A percentile compares a stretch with the other conserved stretches of the same genome.
Conservation (phyloP, 1,139 yeast species). For the Lodderomyces parapsilosis region DNA sequence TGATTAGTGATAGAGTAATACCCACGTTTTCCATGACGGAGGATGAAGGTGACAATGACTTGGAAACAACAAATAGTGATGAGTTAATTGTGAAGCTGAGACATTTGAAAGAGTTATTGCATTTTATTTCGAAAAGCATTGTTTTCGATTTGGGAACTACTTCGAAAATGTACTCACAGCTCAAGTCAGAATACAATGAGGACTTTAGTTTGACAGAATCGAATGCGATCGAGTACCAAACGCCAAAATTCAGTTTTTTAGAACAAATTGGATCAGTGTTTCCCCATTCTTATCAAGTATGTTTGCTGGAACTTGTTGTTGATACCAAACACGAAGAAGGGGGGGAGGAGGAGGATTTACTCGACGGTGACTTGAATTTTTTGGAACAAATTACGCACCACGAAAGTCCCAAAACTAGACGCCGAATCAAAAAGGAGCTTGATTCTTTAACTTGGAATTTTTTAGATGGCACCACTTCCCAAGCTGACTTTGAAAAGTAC, state of each 20-base stretch:
- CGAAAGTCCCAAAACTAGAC: constrained; percentile 29
- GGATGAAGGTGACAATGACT: constrained; percentile 31
- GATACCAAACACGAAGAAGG: constrained; percentile 22
- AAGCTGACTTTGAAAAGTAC: constrained; percentile 25
- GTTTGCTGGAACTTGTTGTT: constrained; percentile 31
- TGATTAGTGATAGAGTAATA: constrained; percentile 19
- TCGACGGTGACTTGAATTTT: constrained; percentile 36
- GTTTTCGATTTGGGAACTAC: constrained; percentile 39
- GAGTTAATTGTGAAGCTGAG: constrained; percentile 31
- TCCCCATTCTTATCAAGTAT: constrained; percentile 35
- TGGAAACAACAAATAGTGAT: constrained; percentile 27
- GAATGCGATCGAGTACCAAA: constrained; percentile 5
- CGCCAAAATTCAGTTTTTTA: constrained; percentile 8
- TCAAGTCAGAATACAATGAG: not conserved
- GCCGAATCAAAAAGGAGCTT: constrained; percentile 27
- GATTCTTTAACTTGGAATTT: constrained; percentile 7
- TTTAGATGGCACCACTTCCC: not conserved
- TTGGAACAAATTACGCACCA: constrained; percentile 37
- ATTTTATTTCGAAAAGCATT: constrained; percentile 33
- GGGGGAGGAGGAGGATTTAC: constrained; percentile 19
- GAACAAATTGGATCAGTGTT: constrained; percentile 23
- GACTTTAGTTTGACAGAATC: not conserved
- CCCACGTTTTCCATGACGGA: constrained; percentile 36
- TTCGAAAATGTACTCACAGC: constrained; percentile 6
- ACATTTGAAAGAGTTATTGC: constrained; percentile 34